Evolutionary conservation across 2,329 filamentous ascomycete genomes (phyloP).

Genomic region (Cladophialophora exuberans): DNA sequence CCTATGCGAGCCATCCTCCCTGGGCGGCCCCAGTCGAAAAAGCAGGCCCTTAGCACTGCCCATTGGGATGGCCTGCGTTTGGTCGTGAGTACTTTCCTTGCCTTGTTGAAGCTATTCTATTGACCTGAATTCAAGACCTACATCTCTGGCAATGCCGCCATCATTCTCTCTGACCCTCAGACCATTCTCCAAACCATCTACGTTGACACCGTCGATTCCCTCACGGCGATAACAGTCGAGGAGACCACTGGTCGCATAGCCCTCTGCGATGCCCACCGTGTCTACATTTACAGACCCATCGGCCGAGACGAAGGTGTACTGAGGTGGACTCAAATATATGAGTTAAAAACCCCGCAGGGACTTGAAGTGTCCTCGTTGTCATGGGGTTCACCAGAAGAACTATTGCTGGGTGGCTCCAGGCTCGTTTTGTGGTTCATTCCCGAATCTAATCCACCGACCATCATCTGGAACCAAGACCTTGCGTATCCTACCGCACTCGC

Average conservation of each 20-base stretch:
- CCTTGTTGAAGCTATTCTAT: conserved; percentile 1
- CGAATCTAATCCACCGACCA: conserved; percentile 43
- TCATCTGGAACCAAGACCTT: conserved; percentile 73
- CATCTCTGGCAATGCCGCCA: conserved; percentile 84
- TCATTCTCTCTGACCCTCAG: conserved; percentile 75
- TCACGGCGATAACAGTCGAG: conserved; percentile 80
- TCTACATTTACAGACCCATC: conserved; percentile 79
- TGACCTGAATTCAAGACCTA: conserved; percentile 65
- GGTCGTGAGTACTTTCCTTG: conserved; percentile 61
- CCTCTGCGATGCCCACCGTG: conserved; percentile 65
- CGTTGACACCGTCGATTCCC: conserved; percentile 69
- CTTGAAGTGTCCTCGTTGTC: conserved; percentile 65
- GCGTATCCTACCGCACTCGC: conserved; percentile 75
- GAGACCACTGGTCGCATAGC: conserved; percentile 84
- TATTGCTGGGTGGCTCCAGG: conserved; percentile 73
- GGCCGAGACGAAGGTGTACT: conserved; percentile 70
- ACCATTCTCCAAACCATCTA: conserved; percentile 88
- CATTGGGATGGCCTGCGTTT: conserved; percentile 73
- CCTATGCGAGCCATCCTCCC: conserved; percentile 80
- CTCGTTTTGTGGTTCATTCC: conserved; percentile 69
- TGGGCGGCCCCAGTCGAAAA: conserved; percentile 74
- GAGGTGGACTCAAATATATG: conserved; percentile 41
- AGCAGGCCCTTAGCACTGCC: conserved; percentile 75
- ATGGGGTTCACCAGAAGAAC: conserved; percentile 85
- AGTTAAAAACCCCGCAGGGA: conserved; percentile 44